These are phyloP conservation scores for Cordyceps cateniannulata DNA, from an alignment of 2,329 filamentous ascomycete genomes.

Conservation along the genomic window DNA sequence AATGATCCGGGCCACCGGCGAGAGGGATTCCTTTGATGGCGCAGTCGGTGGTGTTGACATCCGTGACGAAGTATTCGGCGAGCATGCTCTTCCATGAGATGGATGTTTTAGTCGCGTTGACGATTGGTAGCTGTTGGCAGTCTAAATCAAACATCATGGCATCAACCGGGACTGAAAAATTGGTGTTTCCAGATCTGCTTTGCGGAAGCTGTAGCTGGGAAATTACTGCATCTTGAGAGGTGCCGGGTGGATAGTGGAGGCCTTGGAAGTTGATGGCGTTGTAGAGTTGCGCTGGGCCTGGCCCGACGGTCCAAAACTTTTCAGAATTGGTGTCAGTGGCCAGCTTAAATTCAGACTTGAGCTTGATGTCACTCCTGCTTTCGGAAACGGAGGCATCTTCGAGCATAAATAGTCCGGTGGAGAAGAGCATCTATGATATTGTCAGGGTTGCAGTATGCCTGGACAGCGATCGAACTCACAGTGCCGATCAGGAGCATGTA, in stretches of 20 bases:
- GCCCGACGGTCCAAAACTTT: conserved; percentile 5
- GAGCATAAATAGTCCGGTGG: conserved; percentile 25
- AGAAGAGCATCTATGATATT: conserved; percentile 19
- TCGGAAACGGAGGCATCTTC: conserved; percentile 20
- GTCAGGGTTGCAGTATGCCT: conserved; percentile 3
- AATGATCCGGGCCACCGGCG: conserved; percentile 19
- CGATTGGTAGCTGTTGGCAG: conserved; percentile 20
- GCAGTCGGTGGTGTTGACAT: conserved; percentile 20
- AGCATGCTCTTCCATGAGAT: conserved; percentile 20
- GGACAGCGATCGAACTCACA: conserved; percentile 13
- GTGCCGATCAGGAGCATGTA: conserved; percentile 24
- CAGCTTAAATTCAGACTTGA: conserved; percentile 16
- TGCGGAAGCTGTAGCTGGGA: conserved; percentile 6
- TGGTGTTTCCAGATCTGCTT: neutral
- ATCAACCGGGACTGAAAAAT: conserved; percentile 13
- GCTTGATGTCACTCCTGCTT: conserved; percentile 15
- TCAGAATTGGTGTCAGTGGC: neutral
- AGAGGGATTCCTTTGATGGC: conserved; percentile 20
- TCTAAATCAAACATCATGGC: conserved; percentile 19
- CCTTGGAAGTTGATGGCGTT: conserved; percentile 14
- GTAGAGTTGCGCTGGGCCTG: conserved; percentile 13
- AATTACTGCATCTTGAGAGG: conserved; percentile 10
- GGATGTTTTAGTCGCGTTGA: conserved; percentile 15
- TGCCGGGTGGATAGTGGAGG: conserved; percentile 13
- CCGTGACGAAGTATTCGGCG: conserved; percentile 18